Evolutionary conservation across 768 basidiomycete genomes (phyloP), one percentile per base, ranked within the genome.

Genomic region (Russula emetica): DNA sequence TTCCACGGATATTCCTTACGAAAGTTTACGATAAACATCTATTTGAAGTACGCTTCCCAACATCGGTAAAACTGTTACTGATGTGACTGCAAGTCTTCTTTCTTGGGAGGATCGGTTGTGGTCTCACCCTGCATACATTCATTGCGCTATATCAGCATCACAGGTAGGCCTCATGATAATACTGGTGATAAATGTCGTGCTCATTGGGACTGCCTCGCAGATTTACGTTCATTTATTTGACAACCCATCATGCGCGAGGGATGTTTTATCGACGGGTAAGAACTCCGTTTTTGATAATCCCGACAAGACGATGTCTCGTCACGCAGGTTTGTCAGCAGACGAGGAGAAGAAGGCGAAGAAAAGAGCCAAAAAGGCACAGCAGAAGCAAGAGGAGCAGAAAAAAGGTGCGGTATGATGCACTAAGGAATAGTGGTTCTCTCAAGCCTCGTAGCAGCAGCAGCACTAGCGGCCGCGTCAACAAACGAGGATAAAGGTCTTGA

Each of bases 1-100:
- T 99, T 99, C 80, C 97, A 99, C 73, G 85, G 89, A 8, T 99
- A 98, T 74, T 92, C 92, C 68, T 68, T 98, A 68, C 86, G 97
- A 58, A 94, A 91, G 69, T 90, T 87, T 70, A 96, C 90, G 9
- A 76, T 98, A 38, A 88, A 86, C 58, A 84, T 92, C 14, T 98
- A 98, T 72, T 65, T 90, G 58, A 84, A 85, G 96, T 98, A 69
- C 64, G 89, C 77, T 10, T 32, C 18, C 44, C 36, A 49, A n/a
- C 28, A 53, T 14, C 18, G 22, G 2, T 30, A 8, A 38, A 9
- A 30, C 38, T 34, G 10, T 32, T 11, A 24, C 52, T 51, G 38
- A 54, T 44, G 22, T 40, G n/a, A 47, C 51, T 55, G 1, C 28
- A 64, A 95, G 94, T 58, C 77, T 96, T 69, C 76, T 96, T 53